Evolutionary conservation across 2,329 filamentous ascomycete species (phyloP).

Genomic region (Fusarium equiseti): DNA sequence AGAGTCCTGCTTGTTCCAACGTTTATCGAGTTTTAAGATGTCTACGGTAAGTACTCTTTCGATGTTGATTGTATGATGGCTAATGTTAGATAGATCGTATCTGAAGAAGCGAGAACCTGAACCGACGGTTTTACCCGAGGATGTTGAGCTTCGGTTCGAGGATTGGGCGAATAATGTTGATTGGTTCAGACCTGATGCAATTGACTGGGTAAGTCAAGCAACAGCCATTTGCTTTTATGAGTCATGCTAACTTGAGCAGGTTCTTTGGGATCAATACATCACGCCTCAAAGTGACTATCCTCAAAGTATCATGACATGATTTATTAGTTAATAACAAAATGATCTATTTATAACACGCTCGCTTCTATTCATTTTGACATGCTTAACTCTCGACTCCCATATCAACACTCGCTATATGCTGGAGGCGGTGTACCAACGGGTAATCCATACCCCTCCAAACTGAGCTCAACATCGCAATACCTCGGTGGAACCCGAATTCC

Average conservation of each 20-base stretch:
- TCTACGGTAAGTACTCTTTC: neutral
- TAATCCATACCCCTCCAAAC: neutral
- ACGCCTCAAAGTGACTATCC: conserved; percentile 15
- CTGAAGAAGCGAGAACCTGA: conserved; percentile 15
- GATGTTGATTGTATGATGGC: neutral
- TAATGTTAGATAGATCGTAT: conserved; percentile 1
- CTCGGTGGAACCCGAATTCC: neutral
- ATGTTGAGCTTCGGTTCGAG: conserved; percentile 15
- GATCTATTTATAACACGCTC: fast-evolving
- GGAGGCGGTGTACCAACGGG: neutral
- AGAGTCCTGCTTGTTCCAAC: conserved; percentile 17
- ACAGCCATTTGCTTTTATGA: fast-evolving
- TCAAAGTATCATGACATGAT: neutral
- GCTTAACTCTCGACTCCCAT: fast-evolving
- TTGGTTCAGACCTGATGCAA: conserved; percentile 19
- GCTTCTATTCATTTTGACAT: neutral
- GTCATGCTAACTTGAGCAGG: neutral
- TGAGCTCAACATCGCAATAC: conserved; percentile 1
- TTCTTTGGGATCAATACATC: conserved; percentile 12
- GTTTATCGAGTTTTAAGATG: conserved; percentile 14
- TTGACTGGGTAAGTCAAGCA: conserved; percentile 13
- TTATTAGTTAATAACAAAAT: fast-evolving
- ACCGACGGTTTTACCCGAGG: neutral
- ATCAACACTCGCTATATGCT: neutral
- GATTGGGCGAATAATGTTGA: conserved; percentile 24